Evolutionary conservation across 2,329 filamentous ascomycete species (phyloP).

Genomic region (Pseudocercospora fijiensis): DNA sequence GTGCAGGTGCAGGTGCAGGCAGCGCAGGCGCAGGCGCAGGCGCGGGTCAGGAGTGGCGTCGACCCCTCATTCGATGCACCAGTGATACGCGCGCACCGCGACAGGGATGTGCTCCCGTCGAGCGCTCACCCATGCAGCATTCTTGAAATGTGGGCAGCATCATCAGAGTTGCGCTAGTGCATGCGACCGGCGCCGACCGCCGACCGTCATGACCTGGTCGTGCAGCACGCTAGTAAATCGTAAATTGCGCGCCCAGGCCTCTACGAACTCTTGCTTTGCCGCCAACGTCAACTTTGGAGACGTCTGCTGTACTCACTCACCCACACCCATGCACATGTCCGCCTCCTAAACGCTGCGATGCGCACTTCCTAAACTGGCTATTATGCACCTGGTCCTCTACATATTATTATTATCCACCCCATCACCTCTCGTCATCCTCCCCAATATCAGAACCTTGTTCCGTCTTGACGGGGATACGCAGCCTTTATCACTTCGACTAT

Average conservation of each 20-base stretch:
- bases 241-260: conserved; percentile 26
- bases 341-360: conserved; percentile 23
- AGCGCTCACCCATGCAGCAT: conserved; percentile 16
- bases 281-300: conserved; percentile 26
- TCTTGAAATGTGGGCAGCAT: conserved; percentile 19
- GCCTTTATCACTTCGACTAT: conserved; percentile 26
- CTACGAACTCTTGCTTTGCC: too few relatives aligned
- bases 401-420: too few relatives aligned
- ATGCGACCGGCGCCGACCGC: too few relatives aligned
- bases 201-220: conserved; percentile 24
- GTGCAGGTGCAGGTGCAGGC: too few relatives aligned
- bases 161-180: conserved; percentile 18
- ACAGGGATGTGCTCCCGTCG: conserved; percentile 9
- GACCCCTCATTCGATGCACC: conserved; percentile 17
- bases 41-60: conserved; percentile 12
- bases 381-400: conserved; percentile 20
- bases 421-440: conserved; percentile 20
- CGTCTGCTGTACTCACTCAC: conserved; percentile 13
- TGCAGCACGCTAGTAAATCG: conserved; percentile 26
- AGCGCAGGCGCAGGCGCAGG: too few relatives aligned
- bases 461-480: conserved; percentile 22
- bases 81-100: conserved; percentile 23
- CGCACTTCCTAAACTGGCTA: too few relatives aligned
- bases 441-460: conserved; percentile 22
- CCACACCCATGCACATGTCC: conserved; percentile 14